Conservation (phyloP, 2,329 filamentous ascomycete genomes). For the Arthrinium puccinioides region DNA sequence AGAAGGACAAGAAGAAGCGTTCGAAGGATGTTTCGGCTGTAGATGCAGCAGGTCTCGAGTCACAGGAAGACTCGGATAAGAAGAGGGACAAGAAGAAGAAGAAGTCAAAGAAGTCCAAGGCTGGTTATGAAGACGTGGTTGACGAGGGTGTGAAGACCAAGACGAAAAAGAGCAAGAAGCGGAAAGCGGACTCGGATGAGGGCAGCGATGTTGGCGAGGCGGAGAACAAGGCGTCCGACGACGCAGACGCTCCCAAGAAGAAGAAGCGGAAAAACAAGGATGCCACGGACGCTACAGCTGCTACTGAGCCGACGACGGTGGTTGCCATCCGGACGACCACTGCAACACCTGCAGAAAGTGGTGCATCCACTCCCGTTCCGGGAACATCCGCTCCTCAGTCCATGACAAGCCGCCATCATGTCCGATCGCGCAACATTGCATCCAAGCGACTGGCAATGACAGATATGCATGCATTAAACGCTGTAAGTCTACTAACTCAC, state of each 20-base stretch:
- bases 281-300: conserved; percentile 19
- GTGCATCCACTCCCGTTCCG: background rate
- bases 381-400: conserved; percentile 38
- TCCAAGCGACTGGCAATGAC: conserved; percentile 80
- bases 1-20: conserved; percentile 29
- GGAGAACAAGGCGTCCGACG: conserved; percentile 13
- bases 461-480: conserved; percentile 76
- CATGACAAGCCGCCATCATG: conserved; percentile 59
- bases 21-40: conserved; percentile 12
- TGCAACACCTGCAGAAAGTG: conserved; percentile 30
- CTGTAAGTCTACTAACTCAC: conserved; percentile 45
- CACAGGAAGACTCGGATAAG: conserved; percentile 15
- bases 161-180: conserved; percentile 20
- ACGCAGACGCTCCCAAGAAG: conserved; percentile 34
- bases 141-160: conserved; percentile 25
- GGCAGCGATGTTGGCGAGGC: conserved; percentile 21
- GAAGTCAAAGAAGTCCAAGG: conserved; percentile 15
- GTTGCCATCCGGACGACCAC: conserved; percentile 27
- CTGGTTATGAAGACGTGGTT: conserved; percentile 19
- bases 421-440: conserved; percentile 76
- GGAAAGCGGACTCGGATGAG: conserved; percentile 25
- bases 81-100: conserved; percentile 16
- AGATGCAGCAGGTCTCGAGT: conserved; percentile 13
- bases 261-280: conserved; percentile 34
- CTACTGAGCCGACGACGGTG: conserved; percentile 15